phyloP scores from a whole-genome alignment of 768 basidiomycete genomes.

The Tubosaeta sp. region DNA sequence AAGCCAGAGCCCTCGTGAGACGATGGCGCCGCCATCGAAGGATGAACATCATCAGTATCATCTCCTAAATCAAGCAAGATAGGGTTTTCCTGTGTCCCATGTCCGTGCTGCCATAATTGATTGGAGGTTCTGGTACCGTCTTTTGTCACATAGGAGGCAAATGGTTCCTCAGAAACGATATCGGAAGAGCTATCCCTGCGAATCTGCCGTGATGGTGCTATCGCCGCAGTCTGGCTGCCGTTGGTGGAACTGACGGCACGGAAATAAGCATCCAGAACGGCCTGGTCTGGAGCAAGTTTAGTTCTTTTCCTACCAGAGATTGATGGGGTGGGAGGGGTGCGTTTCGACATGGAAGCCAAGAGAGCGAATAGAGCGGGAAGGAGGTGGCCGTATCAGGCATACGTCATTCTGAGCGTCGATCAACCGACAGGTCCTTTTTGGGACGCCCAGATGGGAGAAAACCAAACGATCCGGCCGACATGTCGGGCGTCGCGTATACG shows the following conservation, averaged over 20 bases:
- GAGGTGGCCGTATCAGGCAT: slow-evolving; percentile 12
- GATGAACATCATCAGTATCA: slow-evolving; percentile 1
- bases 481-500: not conserved
- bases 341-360: slow-evolving; percentile 20
- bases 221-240: slow-evolving; percentile 9
- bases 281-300: slow-evolving; percentile 16
- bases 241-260: slow-evolving; percentile 9
- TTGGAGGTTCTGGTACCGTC: not conserved
- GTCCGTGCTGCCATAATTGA: slow-evolving; percentile 20
- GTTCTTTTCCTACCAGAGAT: slow-evolving; percentile 17
- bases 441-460: slow-evolving; percentile 7
- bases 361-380: slow-evolving; percentile 12
- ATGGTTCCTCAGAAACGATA: slow-evolving; percentile 13
- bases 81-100: slow-evolving; percentile 22
- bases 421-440: slow-evolving; percentile 18
- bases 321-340: slow-evolving; percentile 8
- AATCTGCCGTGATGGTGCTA: slow-evolving; percentile 15
- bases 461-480: not conserved
- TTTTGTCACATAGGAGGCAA: slow-evolving; percentile 10
- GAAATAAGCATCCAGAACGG: slow-evolving; percentile 27
- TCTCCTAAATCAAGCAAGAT: slow-evolving; percentile 24
- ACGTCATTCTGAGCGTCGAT: slow-evolving; percentile 27
- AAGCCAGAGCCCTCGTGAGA: slow-evolving; percentile 10
- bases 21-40: slow-evolving; percentile 7
- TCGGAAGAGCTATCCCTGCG: slow-evolving; percentile 9